Evolutionary conservation across 352 stramenopile genomes (phyloP), one percentile per base, ranked within the genome.

Genomic region (Globisporangium camurandrum): DNA sequence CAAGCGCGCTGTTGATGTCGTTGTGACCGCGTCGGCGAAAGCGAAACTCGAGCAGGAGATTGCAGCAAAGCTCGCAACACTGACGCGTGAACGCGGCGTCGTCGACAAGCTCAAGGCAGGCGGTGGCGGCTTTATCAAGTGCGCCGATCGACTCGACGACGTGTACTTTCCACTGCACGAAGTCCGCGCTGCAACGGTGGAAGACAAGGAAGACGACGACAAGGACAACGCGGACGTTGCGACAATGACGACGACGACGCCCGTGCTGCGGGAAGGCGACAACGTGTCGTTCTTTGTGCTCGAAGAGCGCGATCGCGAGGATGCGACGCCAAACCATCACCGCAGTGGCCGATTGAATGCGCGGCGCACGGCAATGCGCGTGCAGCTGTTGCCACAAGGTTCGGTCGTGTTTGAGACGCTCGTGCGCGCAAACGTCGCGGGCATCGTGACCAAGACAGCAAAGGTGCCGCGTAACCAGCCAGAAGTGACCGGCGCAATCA

Each of bases 241-340:
- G n/a, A 9, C 22, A 51, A 52, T 14, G 54, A 61, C 3, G 57
- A 64, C 11, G 41, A 61, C 48, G 23, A 54, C 53, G 38, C 42
- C 28, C 16, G 14, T 31, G 12, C 34, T 90, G 10, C 71, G 69
- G 7, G 73, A 88, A 26, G 73, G 78, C 16, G 78, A 88, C 51
- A 71, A 87, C 46, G 78, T 91, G 0, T 88, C 80, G 40, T 91
- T 91, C 59, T 88, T 73, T 36, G 72, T 91, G 20, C 78, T 84
- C 31, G 75, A 86, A 50, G 80, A 88, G 30, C 64, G 74, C 19
- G 75, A 84, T 22, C 66, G 74, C 20, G 62, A 78, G 0, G 69
- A 62, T 0, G 69, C 66, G 1, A 54, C 57, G 8, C 57, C 57
- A 14, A n/a, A n/a, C n/a, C n/a, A n/a, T n/a, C n/a, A n/a, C n/a